Conservation (phyloP, 306 rosid genomes). For the Abrus precatorius region DNA sequence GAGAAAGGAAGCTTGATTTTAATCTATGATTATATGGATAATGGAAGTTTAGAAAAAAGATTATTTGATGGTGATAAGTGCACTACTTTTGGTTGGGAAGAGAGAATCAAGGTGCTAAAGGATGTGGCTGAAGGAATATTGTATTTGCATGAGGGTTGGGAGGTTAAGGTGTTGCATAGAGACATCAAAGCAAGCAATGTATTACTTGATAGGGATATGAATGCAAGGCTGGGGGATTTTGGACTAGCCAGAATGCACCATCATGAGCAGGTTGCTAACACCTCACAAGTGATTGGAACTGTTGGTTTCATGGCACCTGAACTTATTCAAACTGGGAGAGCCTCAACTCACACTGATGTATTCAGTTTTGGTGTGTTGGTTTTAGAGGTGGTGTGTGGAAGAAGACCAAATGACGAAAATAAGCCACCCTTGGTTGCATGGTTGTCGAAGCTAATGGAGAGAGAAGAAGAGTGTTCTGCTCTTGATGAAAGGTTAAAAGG, state of each 20-base stretch:
- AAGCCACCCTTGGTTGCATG: conserved; percentile 59
- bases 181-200: conserved; percentile 73
- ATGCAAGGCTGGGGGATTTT: conserved; percentile 68
- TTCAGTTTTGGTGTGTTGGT: conserved; percentile 66
- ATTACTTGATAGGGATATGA: conserved; percentile 67
- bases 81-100: conserved; percentile 53
- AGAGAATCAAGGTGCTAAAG: conserved; percentile 61
- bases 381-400: conserved; percentile 61
- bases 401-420: conserved; percentile 63
- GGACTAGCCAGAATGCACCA: conserved; percentile 62
- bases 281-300: conserved; percentile 64
- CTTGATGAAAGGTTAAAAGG: conserved; percentile 58
- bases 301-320: conserved; percentile 70
- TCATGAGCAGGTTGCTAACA: conserved; percentile 47
- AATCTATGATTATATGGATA: conserved; percentile 72
- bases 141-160: conserved; percentile 78
- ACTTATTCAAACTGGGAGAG: conserved; percentile 57
- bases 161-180: conserved; percentile 69
- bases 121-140: conserved; percentile 67
- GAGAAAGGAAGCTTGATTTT: conserved; percentile 62
- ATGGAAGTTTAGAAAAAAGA: conserved; percentile 67
- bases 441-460: conserved; percentile 59
- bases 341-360: conserved; percentile 59
- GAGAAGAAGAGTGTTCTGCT: conserved; percentile 49
- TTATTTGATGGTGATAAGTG: conserved; percentile 55